Evolutionary conservation across 345 rosid genomes (phyloP), one percentile per base, ranked within the genome.

Genomic region (Diplotaxis tenuifolia): DNA sequence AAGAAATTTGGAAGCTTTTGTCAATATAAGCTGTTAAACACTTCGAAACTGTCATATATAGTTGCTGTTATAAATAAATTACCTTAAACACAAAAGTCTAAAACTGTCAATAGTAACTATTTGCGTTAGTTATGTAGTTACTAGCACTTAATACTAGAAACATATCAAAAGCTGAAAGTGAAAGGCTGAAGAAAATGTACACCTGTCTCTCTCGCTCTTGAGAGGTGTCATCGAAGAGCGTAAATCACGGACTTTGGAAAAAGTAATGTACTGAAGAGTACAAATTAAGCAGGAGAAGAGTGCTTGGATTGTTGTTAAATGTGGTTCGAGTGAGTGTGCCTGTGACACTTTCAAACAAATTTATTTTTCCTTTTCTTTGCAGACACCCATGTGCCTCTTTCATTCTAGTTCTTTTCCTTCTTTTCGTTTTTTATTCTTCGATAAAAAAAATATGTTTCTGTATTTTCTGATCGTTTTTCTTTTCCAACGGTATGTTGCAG

Each of bases 301-400:
- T 76, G 49, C 12, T n/a, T 70, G 80, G 68, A 31, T 38, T 34
- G 7, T 57, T 70, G 75, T 57, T 19, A 64, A 45, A 70, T 65
- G 53, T 70, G 62, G 67, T 70, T 68, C 21, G 34, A 68, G 68
- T 45, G 71, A 11, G 66, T 56, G 60, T 75, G 73, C 76, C 42
- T 71, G 80, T 71, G 80, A 77, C 80, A 77, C 80, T 71, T 65
- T n/a, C 79, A 70, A 18, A 71, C 80, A 71, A 77, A 77, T 7
- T 65, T 70, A n/a, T 18, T 27, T 71, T 71, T 64, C 28, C 23
- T 19, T 63, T 62, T 3, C 50, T 14, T 45, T 29, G 36, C 72
- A 65, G 76, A 50, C 76, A 65, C 68, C 76, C 76, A 77, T 77
- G 76, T 71, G 76, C 58, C 52, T 77, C 55, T 42, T 42, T 62